Percentiles rank a stretch among this genome's conserved stretches.
Evolutionary conservation across 1,284 basidiomycete genomes (phyloP).

Genomic region (Anthracocystis panici-leucophaei): DNA sequence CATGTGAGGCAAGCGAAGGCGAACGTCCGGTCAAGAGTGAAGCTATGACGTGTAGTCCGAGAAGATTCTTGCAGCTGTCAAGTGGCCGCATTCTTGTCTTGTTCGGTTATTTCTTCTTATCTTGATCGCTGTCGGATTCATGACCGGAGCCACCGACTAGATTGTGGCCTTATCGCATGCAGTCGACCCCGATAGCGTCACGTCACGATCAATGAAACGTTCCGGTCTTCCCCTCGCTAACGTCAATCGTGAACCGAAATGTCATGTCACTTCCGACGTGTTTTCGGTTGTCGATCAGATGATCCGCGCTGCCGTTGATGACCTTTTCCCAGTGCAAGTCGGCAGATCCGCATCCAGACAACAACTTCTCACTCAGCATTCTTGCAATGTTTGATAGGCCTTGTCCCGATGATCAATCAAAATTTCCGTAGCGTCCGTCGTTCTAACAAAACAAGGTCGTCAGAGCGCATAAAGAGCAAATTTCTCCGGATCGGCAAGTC

Average conservation of each 20-base stretch:
- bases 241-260: background rate
- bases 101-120: too few relatives aligned
- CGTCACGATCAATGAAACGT: background rate
- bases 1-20: background rate
- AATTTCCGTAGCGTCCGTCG: background rate
- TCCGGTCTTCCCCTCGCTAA: background rate
- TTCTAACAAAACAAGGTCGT: background rate
- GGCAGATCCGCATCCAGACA: too few relatives aligned
- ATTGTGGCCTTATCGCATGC: too few relatives aligned
- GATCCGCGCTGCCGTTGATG: background rate
- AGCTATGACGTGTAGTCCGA: background rate
- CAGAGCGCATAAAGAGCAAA: constrained; percentile 1
- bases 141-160: too few relatives aligned
- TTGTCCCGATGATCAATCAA: background rate
- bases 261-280: background rate
- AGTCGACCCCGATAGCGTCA: background rate
- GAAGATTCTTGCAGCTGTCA: too few relatives aligned
- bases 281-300: background rate
- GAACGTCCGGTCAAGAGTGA: background rate
- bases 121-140: too few relatives aligned
- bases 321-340: too few relatives aligned
- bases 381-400: background rate
- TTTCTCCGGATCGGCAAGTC: constrained; percentile 8
- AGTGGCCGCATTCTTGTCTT: too few relatives aligned
- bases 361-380: background rate